phyloP scores from a whole-genome alignment of 768 basidiomycete species.

The Mycena galericulata region DNA sequence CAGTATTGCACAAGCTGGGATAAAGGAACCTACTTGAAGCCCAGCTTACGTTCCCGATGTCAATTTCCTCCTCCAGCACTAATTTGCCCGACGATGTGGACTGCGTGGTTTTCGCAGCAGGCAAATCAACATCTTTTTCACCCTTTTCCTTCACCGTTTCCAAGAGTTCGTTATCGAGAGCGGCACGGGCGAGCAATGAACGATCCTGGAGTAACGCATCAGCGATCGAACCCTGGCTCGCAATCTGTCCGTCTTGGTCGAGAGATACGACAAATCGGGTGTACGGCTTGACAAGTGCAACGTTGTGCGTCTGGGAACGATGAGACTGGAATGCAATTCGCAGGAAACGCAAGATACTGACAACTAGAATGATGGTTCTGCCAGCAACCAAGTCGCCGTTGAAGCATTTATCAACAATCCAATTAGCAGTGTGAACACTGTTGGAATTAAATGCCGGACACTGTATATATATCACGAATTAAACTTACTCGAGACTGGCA shows the following conservation, averaged over 20 bases:
- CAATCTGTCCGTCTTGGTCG: conserved; percentile 63
- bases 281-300: conserved; percentile 13
- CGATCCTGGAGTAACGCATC: conserved; percentile 58
- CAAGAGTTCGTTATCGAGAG: conserved; percentile 40
- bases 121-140: conserved; percentile 39
- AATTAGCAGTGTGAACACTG: conserved; percentile 80
- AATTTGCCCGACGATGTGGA: conserved; percentile 61
- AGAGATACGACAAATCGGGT: conserved; percentile 54
- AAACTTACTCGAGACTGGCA: conserved; percentile 61
- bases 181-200: conserved; percentile 32
- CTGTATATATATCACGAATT: neutral
- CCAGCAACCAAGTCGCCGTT: conserved; percentile 80
- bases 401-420: conserved; percentile 86
- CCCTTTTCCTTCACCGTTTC: conserved; percentile 34
- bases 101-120: conserved; percentile 30
- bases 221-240: conserved; percentile 59
- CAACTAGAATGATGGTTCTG: conserved; percentile 89
- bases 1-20: neutral
- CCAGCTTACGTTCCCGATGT: conserved; percentile 68
- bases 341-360: conserved; percentile 41
- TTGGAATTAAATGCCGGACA: neutral
- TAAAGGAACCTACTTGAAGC: neutral
- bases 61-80: conserved; percentile 72
- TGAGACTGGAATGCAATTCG: neutral
- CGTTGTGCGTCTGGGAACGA: conserved; percentile 55